A percentile compares a stretch with the other conserved stretches of the same genome.
Evolutionary conservation across 176 grass and related monocot species (phyloP).

Genomic region (Cenchrus americanus): DNA sequence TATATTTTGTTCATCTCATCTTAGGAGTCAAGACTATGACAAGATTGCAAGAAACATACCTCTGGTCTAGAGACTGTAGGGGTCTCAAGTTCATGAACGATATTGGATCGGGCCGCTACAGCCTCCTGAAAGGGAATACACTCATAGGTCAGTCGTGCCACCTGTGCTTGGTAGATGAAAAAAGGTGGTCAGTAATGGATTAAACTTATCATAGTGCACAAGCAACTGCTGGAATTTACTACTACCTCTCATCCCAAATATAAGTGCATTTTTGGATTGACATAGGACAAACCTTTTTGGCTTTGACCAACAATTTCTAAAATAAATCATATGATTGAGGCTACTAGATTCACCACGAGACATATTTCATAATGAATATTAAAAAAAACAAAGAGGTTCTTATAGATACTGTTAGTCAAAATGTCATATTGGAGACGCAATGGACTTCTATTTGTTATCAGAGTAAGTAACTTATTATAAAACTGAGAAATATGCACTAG

Average conservation of each 20-base stretch:
- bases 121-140: conserved; percentile 72
- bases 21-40: neutral
- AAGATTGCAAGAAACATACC: conserved; percentile 40
- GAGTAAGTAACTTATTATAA: neutral
- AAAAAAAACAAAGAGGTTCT: too few relatives aligned
- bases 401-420: neutral
- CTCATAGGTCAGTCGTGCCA: conserved; percentile 13
- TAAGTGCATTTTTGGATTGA: neutral
- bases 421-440: neutral
- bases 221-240: neutral
- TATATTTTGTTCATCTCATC: neutral
- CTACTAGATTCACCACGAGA: neutral
- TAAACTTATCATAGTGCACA: neutral
- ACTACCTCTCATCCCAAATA: neutral
- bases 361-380: neutral
- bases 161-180: neutral
- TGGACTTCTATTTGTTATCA: neutral
- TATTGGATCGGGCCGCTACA: conserved; percentile 67
- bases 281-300: neutral
- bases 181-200: neutral
- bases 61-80: conserved; percentile 52
- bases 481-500: neutral
- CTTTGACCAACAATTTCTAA: neutral
- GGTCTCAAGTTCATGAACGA: conserved; percentile 67
- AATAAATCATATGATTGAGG: neutral